A percentile compares a stretch with the other conserved stretches of the same genome.
Conservation (phyloP, 2,329 filamentous ascomycete genomes). For the Colletotrichum chrysophilum region DNA sequence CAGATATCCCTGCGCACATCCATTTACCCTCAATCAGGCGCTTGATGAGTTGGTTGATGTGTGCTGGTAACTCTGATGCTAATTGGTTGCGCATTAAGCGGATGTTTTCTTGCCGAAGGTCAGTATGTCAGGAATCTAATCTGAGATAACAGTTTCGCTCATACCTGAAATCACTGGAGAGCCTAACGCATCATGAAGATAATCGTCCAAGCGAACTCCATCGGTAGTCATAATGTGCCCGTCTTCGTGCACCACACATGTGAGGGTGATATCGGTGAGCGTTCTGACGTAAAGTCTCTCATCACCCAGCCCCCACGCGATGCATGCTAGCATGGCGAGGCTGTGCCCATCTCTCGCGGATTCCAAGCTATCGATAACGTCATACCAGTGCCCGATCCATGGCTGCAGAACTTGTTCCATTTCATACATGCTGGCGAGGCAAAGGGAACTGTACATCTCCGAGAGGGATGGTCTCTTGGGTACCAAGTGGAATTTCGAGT, state of each 20-base stretch:
- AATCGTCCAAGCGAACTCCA: not conserved
- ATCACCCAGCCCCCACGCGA: slow-evolving; percentile 7
- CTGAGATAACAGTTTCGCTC: not conserved
- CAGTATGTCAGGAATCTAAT: not conserved
- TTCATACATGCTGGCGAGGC: slow-evolving; percentile 9
- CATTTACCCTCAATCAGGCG: slow-evolving; percentile 7
- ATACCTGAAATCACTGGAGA: slow-evolving; percentile 9
- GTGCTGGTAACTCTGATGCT: not conserved
- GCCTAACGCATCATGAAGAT: slow-evolving; percentile 1
- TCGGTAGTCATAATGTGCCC: not conserved
- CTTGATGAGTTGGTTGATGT: not conserved
- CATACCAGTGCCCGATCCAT: slow-evolving; percentile 8
- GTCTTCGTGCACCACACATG: not conserved
- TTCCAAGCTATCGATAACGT: not conserved
- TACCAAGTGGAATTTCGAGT: not conserved
- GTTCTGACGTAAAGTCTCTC: not conserved
- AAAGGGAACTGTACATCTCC: slow-evolving; percentile 2
- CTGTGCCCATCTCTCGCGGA: not conserved
- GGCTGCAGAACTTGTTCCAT: slow-evolving; percentile 12
- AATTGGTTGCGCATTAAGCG: not conserved
- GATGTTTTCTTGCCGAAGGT: not conserved
- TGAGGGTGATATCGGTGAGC: not conserved
- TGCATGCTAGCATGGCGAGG: not conserved
- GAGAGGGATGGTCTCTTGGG: not conserved
- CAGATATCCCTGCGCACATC: slow-evolving; percentile 11